phyloP scores from a whole-genome alignment of 805 yeast genomes.

The Metschnikowia arizonensis region DNA sequence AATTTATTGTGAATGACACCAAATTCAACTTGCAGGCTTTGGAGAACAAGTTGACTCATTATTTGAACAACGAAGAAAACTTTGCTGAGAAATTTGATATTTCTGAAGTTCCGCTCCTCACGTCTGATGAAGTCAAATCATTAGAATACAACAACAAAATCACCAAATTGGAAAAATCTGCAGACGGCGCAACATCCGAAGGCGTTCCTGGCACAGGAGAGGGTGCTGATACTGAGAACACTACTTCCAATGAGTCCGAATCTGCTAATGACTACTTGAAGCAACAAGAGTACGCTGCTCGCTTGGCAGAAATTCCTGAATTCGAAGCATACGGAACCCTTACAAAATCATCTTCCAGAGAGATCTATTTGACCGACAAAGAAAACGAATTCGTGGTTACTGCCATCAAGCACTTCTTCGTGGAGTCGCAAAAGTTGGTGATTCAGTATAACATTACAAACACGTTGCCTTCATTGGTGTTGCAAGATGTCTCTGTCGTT shows the following conservation, averaged over 20 bases:
- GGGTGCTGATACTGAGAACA: conserved; percentile 5
- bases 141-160: conserved; percentile 55
- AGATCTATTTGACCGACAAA: conserved; percentile 73
- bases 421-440: conserved; percentile 60
- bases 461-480: conserved; percentile 72
- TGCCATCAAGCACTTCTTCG: conserved; percentile 77
- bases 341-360: conserved; percentile 60
- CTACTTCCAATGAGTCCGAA: conserved; percentile 22
- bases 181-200: conserved; percentile 18
- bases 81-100: conserved; percentile 66
- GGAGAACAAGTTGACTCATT: conserved; percentile 71
- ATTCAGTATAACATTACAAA: conserved; percentile 81
- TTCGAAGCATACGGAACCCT: conserved; percentile 69
- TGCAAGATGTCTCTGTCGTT: conserved; percentile 72
- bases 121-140: conserved; percentile 67
- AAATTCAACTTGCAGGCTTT: conserved; percentile 71
- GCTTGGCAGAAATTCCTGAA: conserved; percentile 67
- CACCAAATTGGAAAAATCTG: conserved; percentile 30
- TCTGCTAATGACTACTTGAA: conserved; percentile 30
- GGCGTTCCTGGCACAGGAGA: conserved; percentile 14
- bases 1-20: conserved; percentile 61
- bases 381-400: conserved; percentile 91
- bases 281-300: conserved; percentile 68
- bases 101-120: conserved; percentile 56
- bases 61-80: conserved; percentile 54